phyloP scores from a whole-genome alignment of 805 yeast genomes.

The Hemisphaericaspora nanyangensis region DNA sequence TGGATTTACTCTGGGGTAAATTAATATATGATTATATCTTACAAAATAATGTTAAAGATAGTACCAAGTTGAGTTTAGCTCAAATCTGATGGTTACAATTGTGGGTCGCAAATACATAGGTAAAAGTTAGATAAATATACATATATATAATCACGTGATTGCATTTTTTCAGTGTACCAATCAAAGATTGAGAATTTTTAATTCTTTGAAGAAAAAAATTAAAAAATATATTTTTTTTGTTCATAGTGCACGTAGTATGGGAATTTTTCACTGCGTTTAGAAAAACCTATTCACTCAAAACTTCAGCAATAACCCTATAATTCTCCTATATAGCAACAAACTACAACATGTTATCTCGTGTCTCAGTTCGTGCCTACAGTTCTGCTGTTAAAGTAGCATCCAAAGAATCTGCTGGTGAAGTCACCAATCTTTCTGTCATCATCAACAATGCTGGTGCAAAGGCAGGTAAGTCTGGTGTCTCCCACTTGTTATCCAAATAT shows the following conservation, averaged over 20 bases:
- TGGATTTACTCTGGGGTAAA: conserved; percentile 82
- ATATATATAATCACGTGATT: background rate
- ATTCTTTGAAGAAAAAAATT: background rate
- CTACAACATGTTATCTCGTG: conserved; percentile 39
- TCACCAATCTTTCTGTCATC: conserved; percentile 74
- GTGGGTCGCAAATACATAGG: no score
- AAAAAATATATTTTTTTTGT: conserved; percentile 6
- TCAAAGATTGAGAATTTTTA: conserved; percentile 14
- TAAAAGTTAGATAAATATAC: background rate
- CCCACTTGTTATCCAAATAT: conserved; percentile 82
- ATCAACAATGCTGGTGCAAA: conserved; percentile 85
- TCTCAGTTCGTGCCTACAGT: conserved; percentile 40
- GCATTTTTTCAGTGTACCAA: conserved; percentile 8
- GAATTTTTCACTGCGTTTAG: no score
- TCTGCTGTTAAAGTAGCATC: conserved; percentile 46
- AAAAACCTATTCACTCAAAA: background rate
- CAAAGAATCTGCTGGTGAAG: conserved; percentile 47
- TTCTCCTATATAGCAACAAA: conserved; percentile 1
- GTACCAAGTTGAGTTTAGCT: conserved; percentile 12
- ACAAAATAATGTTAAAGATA: conserved; percentile 30
- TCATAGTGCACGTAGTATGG: no score
- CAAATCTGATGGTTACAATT: no score
- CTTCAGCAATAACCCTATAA: conserved; percentile 3
- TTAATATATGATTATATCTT: conserved; percentile 58
- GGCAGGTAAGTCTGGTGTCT: conserved; percentile 66